Percentiles rank a stretch among this genome's conserved stretches.
These are phyloP conservation scores for Paxillus rubicundulus DNA, from an alignment of 768 basidiomycete species.

Conservation along the genomic window DNA sequence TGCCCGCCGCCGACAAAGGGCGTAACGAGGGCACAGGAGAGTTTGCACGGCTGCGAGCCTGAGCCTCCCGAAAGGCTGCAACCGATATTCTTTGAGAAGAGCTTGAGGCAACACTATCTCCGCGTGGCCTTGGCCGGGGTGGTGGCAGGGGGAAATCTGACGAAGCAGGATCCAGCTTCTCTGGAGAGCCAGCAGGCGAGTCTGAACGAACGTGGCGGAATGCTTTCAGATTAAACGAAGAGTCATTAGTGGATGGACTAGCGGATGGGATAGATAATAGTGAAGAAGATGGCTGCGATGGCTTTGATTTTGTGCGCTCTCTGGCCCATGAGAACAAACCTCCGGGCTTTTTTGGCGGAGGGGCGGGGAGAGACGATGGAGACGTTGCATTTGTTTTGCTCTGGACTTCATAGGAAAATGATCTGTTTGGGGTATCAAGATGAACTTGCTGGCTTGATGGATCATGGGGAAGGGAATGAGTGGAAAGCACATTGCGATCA, in stretches of 20 bases:
- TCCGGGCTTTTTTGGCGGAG: slow-evolving; percentile 33
- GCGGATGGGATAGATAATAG: slow-evolving; percentile 29
- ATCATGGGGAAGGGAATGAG: slow-evolving; percentile 58
- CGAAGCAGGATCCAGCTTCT: slow-evolving; percentile 26
- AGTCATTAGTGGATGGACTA: slow-evolving; percentile 18
- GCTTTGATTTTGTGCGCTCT: slow-evolving; percentile 37
- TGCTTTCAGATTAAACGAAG: slow-evolving; percentile 70
- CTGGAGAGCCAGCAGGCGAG: slow-evolving; percentile 30
- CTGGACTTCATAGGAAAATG: slow-evolving; percentile 12
- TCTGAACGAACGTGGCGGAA: slow-evolving; percentile 65
- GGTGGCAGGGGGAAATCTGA: slow-evolving; percentile 33
- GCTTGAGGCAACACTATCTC: slow-evolving; percentile 57
- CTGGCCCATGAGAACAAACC: slow-evolving; percentile 36
- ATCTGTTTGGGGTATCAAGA: slow-evolving; percentile 21
- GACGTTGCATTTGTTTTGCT: slow-evolving; percentile 4
- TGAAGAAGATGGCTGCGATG: slow-evolving; percentile 30
- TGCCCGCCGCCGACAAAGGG: slow-evolving; percentile 36
- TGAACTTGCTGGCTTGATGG: slow-evolving; percentile 17
- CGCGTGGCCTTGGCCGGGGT: slow-evolving; percentile 49
- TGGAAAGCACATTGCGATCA: slow-evolving; percentile 53
- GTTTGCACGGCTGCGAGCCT: slow-evolving; percentile 58
- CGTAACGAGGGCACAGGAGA: slow-evolving; percentile 56
- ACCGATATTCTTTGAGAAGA: slow-evolving; percentile 75
- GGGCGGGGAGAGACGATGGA: slow-evolving; percentile 15
- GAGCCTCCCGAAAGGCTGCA: slow-evolving; percentile 77